Conservation (phyloP, 345 rosid species). For the Carallia brachiata region DNA sequence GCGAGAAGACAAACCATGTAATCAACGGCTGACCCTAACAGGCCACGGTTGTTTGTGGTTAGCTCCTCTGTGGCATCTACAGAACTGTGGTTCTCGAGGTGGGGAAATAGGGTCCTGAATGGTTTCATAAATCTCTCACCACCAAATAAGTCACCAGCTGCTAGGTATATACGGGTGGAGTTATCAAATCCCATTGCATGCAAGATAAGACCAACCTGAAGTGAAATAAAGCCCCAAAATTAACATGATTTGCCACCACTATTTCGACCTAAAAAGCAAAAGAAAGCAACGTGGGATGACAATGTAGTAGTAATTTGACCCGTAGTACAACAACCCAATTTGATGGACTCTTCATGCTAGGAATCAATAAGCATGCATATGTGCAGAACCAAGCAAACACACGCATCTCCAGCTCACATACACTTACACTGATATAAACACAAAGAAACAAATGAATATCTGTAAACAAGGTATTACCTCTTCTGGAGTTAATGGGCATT, state of each 20-base stretch:
- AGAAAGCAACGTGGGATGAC: neutral
- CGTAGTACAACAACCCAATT: neutral
- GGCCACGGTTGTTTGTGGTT: constrained; percentile 54
- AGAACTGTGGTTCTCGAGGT: constrained; percentile 88
- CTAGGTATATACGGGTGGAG: constrained; percentile 84
- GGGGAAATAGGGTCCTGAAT: constrained; percentile 73
- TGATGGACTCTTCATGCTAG: neutral
- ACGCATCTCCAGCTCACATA: neutral
- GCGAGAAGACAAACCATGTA: constrained; percentile 98
- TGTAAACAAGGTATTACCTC: constrained; percentile 46
- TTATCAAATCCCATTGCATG: constrained; percentile 89
- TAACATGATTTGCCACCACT: neutral
- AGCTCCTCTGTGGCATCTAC: constrained; percentile 78
- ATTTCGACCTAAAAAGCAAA: neutral
- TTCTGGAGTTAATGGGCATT: constrained; percentile 89
- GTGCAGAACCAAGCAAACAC: neutral
- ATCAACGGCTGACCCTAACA: constrained; percentile 98
- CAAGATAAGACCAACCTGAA: constrained; percentile 91
- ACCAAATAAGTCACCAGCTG: constrained; percentile 96
- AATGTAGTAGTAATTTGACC: neutral
- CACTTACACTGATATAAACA: neutral
- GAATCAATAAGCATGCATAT: neutral
- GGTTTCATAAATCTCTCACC: constrained; percentile 91
- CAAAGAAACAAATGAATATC: neutral
- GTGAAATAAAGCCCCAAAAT: constrained; percentile 9